A percentile compares a stretch with the other conserved stretches of the same genome.
Conservation (phyloP, 495 filamentous ascomycete genomes). For the Xylaria palmicola region DNA sequence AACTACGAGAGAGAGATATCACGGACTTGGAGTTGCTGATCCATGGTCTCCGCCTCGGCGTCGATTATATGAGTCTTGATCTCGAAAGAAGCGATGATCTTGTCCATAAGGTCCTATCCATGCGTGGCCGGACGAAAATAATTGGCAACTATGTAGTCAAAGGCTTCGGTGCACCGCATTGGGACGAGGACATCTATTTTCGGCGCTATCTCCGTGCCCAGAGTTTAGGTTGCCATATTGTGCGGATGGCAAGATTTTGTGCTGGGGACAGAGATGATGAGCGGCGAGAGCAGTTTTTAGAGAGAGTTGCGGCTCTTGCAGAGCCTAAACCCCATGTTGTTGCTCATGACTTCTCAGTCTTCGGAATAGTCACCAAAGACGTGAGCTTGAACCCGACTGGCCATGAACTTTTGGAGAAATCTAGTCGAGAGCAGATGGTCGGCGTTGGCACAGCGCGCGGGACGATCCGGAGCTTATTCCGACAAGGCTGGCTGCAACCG, state of each 20-base stretch:
- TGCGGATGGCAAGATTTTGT: constrained; percentile 65
- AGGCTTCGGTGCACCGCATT: constrained; percentile 52
- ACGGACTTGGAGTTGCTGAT: constrained; percentile 62
- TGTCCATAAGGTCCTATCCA: constrained; percentile 53
- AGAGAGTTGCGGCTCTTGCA: constrained; percentile 46
- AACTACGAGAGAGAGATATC: constrained; percentile 38
- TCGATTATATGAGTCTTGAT: constrained; percentile 72
- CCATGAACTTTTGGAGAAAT: constrained; percentile 59
- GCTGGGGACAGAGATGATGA: constrained; percentile 58
- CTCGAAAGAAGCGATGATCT: constrained; percentile 54
- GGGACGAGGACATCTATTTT: constrained; percentile 61
- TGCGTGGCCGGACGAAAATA: constrained; percentile 68
- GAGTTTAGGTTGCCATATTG: constrained; percentile 65
- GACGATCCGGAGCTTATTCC: constrained; percentile 54
- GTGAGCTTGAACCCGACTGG: constrained; percentile 67
- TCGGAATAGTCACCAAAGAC: constrained; percentile 69
- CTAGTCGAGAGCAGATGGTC: constrained; percentile 41
- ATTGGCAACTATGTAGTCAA: constrained; percentile 63
- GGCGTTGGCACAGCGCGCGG: constrained; percentile 47
- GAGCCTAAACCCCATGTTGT: constrained; percentile 61
- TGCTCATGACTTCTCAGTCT: constrained; percentile 69
- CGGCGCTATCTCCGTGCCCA: constrained; percentile 57
- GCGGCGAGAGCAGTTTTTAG: constrained; percentile 55
- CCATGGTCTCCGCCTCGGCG: constrained; percentile 67
- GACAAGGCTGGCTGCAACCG: constrained; percentile 59